Base-by-base conservation (phyloP, 257 asterid species). In the Solanum bulbocastanum region DNA sequence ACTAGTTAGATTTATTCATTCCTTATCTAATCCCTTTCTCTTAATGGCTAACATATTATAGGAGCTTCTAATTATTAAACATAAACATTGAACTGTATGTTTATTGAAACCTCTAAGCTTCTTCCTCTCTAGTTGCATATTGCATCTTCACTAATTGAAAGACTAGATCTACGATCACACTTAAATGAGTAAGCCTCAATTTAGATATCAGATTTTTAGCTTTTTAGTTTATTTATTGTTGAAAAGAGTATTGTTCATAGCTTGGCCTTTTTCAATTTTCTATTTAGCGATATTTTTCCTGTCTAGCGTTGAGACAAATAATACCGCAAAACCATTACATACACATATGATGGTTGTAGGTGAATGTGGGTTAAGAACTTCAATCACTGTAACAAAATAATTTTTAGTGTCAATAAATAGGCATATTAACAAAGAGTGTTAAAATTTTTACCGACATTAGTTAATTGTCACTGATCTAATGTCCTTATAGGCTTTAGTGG, bases 1-100 rank as follows among this genome's bases (percentile, higher is more conserved):
- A 68, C 88, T 88, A 90, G 91, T 93, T 93, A 92, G 89, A 92
- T 93, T 92, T 94, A 91, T 95, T 94, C 92, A 89, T 95, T 93
- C 87, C 90, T 87, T 88, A 66, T 91, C 87, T 66, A 25, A 25
- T 72, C 66, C 83, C 73, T 75, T 39, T 76, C 58, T 40, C 58
- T 40, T 39, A 5, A 20, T 49, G 83, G 89, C 97, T 93, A 93
- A 95, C 96, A 65, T 92, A 89, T 79, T 87, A 65, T 62, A 85
- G 20, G 86, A 86, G 85, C 86, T 74, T 78, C 86, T 86, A 72
- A 52, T 52, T 16, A 36, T 73, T 74, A 88, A 46, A 86, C 78
- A 65, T 72, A 89, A 86, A 72, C 87, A 89, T 90, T 93, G 92
- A 90, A 91, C 87, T 89, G 32, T 86, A 75, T 86, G 52, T 91